phyloP scores from a whole-genome alignment of 2,329 filamentous ascomycete genomes.

The Pyrenophora seminiperda region DNA sequence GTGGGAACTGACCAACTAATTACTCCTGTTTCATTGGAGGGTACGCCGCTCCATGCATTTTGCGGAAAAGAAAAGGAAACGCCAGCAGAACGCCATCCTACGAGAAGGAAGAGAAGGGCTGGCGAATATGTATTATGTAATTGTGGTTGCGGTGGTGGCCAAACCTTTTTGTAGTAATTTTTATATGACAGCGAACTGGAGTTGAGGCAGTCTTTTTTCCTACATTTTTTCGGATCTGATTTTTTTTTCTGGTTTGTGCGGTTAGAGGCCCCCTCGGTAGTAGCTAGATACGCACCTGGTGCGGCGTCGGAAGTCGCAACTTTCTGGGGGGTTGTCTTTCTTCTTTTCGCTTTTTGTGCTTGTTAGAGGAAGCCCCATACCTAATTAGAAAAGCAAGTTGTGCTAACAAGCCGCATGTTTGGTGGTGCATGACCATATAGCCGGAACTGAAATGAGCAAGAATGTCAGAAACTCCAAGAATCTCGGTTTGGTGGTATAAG shows the following conservation, averaged over 20 bases:
- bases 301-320: slow-evolving; percentile 2
- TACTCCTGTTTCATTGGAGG: slow-evolving; percentile 2
- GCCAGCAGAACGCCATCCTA: neutral
- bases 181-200: slow-evolving; percentile 3
- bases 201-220: slow-evolving; percentile 29
- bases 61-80: slow-evolving; percentile 4
- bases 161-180: slow-evolving; percentile 24
- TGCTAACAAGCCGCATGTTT: slow-evolving; percentile 15
- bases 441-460: slow-evolving; percentile 32
- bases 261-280: slow-evolving; percentile 20
- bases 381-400: slow-evolving; percentile 16
- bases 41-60: slow-evolving; percentile 17
- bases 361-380: neutral
- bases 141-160: slow-evolving; percentile 3
- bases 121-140: slow-evolving; percentile 13
- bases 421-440: slow-evolving; percentile 21
- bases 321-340: no score
- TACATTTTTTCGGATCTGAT: slow-evolving; percentile 30
- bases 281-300: slow-evolving; percentile 24
- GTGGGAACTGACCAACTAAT: neutral
- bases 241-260: slow-evolving; percentile 20
- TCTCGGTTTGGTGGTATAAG: slow-evolving; percentile 16
- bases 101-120: neutral
- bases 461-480: slow-evolving; percentile 31
- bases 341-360: no score